These are phyloP conservation scores for Phytophthora lateralis DNA, from an alignment of 352 stramenopile species.

Conservation along the genomic window DNA sequence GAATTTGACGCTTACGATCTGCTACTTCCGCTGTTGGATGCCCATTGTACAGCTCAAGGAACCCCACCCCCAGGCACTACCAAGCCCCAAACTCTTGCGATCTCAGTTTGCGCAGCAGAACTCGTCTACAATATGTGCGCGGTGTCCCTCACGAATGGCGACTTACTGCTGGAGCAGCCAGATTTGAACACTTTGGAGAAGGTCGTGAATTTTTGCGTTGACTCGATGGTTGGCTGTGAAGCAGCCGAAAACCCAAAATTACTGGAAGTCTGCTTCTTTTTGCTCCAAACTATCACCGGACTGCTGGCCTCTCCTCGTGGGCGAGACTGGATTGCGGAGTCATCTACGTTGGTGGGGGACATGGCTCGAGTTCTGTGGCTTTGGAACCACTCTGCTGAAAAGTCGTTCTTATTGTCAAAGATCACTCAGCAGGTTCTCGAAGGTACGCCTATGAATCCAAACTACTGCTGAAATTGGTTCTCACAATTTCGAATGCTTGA, in stretches of 20 bases:
- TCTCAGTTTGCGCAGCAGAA: conserved; percentile 67
- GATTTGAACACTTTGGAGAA: conserved; percentile 61
- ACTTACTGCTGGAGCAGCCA: conserved; percentile 58
- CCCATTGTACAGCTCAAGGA: conserved; percentile 63
- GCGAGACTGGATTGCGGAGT: conserved; percentile 64
- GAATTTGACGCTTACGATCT: conserved; percentile 76
- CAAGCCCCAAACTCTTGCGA: conserved; percentile 49
- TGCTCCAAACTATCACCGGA: conserved; percentile 76
- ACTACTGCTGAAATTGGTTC: neutral
- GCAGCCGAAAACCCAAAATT: conserved; percentile 38
- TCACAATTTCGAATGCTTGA: neutral
- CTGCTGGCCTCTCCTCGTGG: conserved; percentile 60
- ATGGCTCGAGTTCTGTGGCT: conserved; percentile 78
- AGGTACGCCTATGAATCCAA: conserved; percentile 40
- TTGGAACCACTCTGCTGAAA: conserved; percentile 59
- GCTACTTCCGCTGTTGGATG: conserved; percentile 58
- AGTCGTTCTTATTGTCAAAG: conserved; percentile 63
- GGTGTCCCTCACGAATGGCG: conserved; percentile 58
- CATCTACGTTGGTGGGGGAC: conserved; percentile 69
- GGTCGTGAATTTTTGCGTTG: conserved; percentile 73
- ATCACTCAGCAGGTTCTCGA: conserved; percentile 78
- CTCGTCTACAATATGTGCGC: conserved; percentile 74
- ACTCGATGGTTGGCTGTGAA: conserved; percentile 51
- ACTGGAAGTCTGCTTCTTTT: conserved; percentile 58
- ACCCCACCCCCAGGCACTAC: conserved; percentile 47